Base-by-base conservation (phyloP, 1,284 basidiomycete genomes). In the Cystobasidium slooffiae region DNA sequence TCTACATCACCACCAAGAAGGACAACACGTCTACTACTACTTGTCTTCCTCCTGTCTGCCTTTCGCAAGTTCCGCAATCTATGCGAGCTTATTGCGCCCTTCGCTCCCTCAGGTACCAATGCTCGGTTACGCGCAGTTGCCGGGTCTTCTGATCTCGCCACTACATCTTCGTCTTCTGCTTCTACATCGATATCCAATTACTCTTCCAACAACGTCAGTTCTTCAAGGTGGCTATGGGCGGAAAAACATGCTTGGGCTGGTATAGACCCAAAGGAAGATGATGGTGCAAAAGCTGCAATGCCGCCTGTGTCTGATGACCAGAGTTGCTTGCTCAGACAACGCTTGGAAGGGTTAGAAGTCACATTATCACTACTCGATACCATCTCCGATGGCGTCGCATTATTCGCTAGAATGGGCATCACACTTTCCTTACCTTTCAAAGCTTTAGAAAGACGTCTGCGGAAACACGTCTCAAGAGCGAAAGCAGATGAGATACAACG, bases 31-130 rank as follows among this genome's bases (percentile, higher is more conserved):
- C 66, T 76, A 2, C 64, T 76, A 1, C 46, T 73, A 1, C 55
- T 74, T 5, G 75, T 76, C 49, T 76, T 72, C 47, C 9, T 69
- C 37, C 70, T 76, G 6, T 74, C 70, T 3, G 41, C 68, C n/a
- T 47, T 67, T 41, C 70, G 75, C 41, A 76, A 76, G 44, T 24
- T 73, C 3, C 62, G 65, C 22, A 68, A 43, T 31, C 52, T 76
- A 1, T 62, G 41, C 61, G 70, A 76, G 52, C 39, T 67, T 41
- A 16, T 75, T 31, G 63, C 44, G 2, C 61, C 65, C 8, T 51
- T 74, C 65, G 37, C 31, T n/a, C 58, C 55, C 20, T 43, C 62
- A 52, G 62, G 41, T 20, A 58, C 52, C 22, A 65, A 63, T 22
- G 39, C 51, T 20, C 61, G 63, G 39, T 22, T 73, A n/a, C 43